These are phyloP conservation scores for Rubus idaeus DNA, from an alignment of 306 rosid species.

Conservation along the genomic window DNA sequence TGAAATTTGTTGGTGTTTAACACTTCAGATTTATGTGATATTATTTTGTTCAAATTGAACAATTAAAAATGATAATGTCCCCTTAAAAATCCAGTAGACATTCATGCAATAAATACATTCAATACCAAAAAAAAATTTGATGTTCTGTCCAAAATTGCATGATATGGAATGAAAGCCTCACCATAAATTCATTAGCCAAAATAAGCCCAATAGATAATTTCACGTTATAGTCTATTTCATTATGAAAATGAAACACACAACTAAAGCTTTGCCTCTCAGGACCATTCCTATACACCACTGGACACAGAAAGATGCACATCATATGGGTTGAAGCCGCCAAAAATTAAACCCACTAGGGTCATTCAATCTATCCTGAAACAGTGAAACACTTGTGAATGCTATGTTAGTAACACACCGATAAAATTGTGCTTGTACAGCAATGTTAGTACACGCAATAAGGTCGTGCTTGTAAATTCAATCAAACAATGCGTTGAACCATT, in stretches of 20 bases:
- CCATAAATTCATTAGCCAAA: slow-evolving; percentile 3
- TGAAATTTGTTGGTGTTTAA: neutral
- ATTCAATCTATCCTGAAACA: neutral
- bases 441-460: neutral
- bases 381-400: neutral
- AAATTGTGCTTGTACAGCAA: neutral
- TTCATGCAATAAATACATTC: neutral
- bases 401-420: neutral
- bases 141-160: neutral
- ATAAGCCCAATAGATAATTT: neutral
- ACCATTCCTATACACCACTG: neutral
- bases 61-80: neutral
- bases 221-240: neutral
- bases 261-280: neutral
- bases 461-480: neutral
- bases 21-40: neutral
- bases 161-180: neutral
- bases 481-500: neutral
- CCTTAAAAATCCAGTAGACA: neutral
- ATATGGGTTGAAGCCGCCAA: neutral
- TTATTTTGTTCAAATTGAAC: neutral
- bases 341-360: neutral
- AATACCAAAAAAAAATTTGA: neutral
- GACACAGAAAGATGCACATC: neutral
- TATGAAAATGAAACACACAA: neutral